Base-by-base conservation (phyloP, 192 early-diverging fungal genomes). In the Coemansia sp. region DNA sequence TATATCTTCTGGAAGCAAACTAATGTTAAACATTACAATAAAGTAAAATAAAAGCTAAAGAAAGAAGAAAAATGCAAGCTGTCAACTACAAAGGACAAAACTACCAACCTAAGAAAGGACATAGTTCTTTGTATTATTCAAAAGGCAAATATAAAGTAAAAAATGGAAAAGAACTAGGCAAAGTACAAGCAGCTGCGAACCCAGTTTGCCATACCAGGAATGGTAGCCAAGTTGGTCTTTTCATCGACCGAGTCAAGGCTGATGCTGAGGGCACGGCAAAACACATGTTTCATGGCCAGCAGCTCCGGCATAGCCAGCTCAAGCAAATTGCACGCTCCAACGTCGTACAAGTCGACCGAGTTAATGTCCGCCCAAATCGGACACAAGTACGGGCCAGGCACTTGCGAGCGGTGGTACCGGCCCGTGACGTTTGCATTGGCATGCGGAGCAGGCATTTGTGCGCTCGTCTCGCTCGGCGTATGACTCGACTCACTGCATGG, bases 361-460 rank as follows among this genome's bases (percentile, higher is more conserved):
- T 66, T 72, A 24, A 75, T 75, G n/a, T 81, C 78, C 19, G 78
- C 58, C 78, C 78, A 81, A 55, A 81, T 71, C 19, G 78, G 78
- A 51, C 78, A 81, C 57, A 81, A 53, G 15, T 72, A 75, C 35
- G 78, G 78, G 1, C 78, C 73, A 5, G 72, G 78, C 21, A 81
- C 10, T 56, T 67, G 72, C 27, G 78, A 81, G 29, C 41, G 11
- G 41, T 81, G 78, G 67, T 65, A 81, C 41, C 73, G 53, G 1
- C 78, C 78, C 11, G 73, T 72, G 29, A 64, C 69, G 37, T 75
- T 81, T 21, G 78, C 78, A 17, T 70, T 80, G 6, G 50, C 60
- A 14, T 70, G 68, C 43, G 10, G 4, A 6, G 51, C 52, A 57
- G 48, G 47, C 22, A 59, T 56, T 19, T 65, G 65, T 2, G 69